Conservation (phyloP, 208 protist genomes). For the Leishmania arabica region DNA sequence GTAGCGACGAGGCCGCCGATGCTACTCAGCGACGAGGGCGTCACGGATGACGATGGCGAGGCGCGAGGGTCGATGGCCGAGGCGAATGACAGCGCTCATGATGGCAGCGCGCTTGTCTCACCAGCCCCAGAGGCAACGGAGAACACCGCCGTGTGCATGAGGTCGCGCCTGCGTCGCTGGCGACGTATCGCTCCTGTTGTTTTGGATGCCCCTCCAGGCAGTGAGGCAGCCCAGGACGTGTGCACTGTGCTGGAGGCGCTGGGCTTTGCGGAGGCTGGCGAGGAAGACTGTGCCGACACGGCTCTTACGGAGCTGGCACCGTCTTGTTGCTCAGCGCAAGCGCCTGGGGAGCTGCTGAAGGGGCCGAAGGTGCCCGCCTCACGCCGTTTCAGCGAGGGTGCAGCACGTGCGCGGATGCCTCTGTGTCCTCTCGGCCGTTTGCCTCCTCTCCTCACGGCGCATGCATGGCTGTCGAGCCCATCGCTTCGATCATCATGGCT, state of each 20-base stretch:
- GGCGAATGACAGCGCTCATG: not conserved
- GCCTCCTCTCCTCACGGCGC: constrained; percentile 27
- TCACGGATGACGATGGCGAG: not conserved
- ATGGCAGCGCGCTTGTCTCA: not conserved
- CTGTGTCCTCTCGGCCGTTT: constrained; percentile 14
- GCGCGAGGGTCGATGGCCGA: not conserved
- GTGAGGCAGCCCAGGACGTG: constrained; percentile 6
- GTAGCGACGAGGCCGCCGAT: not conserved
- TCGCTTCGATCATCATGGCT: constrained; percentile 20
- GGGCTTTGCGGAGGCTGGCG: not conserved
- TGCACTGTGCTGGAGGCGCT: constrained; percentile 17
- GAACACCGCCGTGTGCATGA: not conserved
- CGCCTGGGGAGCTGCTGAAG: not conserved
- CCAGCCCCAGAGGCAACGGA: not conserved
- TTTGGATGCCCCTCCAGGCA: constrained; percentile 20
- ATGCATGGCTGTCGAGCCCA: constrained; percentile 24
- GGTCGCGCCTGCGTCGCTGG: constrained; percentile 12
- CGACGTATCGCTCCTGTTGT: constrained; percentile 14
- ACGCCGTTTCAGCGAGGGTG: not conserved
- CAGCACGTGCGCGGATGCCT: not conserved
- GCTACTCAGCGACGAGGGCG: constrained; percentile 6
- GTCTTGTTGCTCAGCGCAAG: not conserved
- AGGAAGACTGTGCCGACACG: not conserved
- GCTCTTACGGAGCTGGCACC: not conserved
- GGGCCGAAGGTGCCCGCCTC: not conserved